phyloP scores from a whole-genome alignment of 768 basidiomycete species.

The Dacryopinax primogenitus region DNA sequence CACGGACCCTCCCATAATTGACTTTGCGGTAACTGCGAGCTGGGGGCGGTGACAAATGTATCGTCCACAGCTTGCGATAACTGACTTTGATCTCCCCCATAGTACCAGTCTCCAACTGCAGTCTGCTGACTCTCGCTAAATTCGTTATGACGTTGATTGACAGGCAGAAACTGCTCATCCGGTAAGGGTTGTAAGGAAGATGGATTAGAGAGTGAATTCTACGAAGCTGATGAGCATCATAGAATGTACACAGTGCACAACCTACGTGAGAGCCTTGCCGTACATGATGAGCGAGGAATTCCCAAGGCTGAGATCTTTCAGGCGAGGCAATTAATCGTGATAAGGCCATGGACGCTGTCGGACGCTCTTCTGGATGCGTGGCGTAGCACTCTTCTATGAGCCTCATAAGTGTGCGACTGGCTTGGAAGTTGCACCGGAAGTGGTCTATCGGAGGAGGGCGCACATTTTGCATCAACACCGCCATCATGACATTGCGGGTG shows the following conservation, averaged over 20 bases:
- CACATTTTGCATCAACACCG: background rate
- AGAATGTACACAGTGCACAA: background rate
- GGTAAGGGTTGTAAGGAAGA: background rate
- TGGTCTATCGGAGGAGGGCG: background rate
- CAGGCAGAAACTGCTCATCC: background rate
- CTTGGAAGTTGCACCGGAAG: background rate
- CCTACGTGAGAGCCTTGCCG: background rate
- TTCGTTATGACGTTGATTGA: background rate
- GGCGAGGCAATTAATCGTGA: background rate
- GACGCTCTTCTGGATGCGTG: background rate
- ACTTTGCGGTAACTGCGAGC: background rate
- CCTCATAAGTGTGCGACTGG: background rate
- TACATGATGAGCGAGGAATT: background rate
- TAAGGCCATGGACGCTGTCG: background rate
- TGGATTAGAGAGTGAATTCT: background rate
- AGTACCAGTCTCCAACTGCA: constrained; percentile 3
- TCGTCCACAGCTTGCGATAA: background rate
- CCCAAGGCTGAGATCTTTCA: background rate
- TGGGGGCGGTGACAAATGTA: background rate
- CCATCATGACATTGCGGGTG: constrained; percentile 3
- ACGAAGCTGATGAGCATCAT: background rate
- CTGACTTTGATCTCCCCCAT: background rate
- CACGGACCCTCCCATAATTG: background rate
- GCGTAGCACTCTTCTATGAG: background rate
- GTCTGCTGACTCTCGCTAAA: constrained; percentile 7